A percentile compares a stretch with the other conserved stretches of the same genome.
These are phyloP conservation scores for Clathrospora elynae DNA, from an alignment of 2,329 filamentous ascomycete species.

Conservation along the genomic window DNA sequence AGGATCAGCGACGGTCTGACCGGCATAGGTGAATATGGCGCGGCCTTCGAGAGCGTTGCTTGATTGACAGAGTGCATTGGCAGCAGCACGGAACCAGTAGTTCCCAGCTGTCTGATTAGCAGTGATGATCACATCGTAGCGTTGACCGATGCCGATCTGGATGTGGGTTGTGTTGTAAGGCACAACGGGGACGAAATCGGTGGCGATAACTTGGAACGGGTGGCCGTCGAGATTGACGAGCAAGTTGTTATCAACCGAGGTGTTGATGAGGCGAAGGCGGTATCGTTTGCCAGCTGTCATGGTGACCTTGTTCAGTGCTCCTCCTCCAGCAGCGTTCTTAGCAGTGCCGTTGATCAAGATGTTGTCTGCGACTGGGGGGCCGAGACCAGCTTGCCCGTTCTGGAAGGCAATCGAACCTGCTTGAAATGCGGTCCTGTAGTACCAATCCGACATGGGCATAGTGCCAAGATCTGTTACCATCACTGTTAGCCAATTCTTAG, in stretches of 20 bases:
- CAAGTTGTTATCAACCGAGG: constrained; percentile 38
- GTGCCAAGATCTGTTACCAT: constrained; percentile 39
- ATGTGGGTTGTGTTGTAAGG: constrained; percentile 47
- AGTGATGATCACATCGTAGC: constrained; percentile 45
- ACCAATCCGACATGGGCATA: constrained; percentile 44
- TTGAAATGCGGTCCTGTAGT: constrained; percentile 49
- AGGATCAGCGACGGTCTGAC: constrained; percentile 43
- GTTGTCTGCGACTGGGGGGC: constrained; percentile 52
- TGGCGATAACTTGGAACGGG: constrained; percentile 39
- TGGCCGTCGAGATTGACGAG: constrained; percentile 40
- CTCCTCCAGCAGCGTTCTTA: constrained; percentile 49
- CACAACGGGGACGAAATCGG: constrained; percentile 39
- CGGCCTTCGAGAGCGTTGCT: constrained; percentile 35
- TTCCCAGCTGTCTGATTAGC: constrained; percentile 41
- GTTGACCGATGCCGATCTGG: constrained; percentile 48
- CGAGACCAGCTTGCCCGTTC: constrained; percentile 18
- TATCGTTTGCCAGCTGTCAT: constrained; percentile 55
- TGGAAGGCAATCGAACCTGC: constrained; percentile 32
- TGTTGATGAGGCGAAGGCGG: constrained; percentile 64
- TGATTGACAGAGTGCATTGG: constrained; percentile 32
- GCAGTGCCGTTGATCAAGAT: constrained; percentile 62
- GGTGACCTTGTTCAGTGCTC: constrained; percentile 36
- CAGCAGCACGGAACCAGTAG: constrained; percentile 44
- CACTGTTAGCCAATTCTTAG: too few species aligned
- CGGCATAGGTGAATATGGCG: constrained; percentile 49